These are phyloP conservation scores for Aspergillus avenaceus DNA, from an alignment of 495 filamentous ascomycete species.

Conservation along the genomic window DNA sequence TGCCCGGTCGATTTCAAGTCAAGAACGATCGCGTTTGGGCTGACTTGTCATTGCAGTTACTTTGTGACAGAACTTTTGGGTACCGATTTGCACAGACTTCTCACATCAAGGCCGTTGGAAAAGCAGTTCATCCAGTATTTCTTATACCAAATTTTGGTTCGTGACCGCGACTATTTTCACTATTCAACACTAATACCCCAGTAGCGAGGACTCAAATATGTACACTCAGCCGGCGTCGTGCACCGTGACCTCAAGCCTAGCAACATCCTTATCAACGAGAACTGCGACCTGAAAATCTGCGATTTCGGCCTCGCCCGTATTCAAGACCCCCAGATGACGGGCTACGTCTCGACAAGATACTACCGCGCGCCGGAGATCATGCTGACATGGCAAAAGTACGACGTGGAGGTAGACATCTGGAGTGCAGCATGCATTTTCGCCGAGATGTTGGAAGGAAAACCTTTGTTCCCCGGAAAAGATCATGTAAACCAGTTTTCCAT, in stretches of 20 bases:
- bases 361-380: slow-evolving; percentile 99
- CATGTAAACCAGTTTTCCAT: slow-evolving; percentile 99
- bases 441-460: slow-evolving; percentile 98
- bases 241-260: slow-evolving; percentile 96
- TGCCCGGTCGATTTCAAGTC: not conserved
- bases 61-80: slow-evolving; percentile 97
- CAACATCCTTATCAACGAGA: slow-evolving; percentile 99
- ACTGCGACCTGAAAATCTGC: slow-evolving; percentile 99
- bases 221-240: slow-evolving; percentile 96
- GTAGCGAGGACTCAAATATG: slow-evolving; percentile 98
- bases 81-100: slow-evolving; percentile 90
- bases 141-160: slow-evolving; percentile 93
- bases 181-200: slow-evolving; percentile 25
- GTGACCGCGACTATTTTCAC: slow-evolving; percentile 11
- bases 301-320: slow-evolving; percentile 97
- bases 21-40: not conserved
- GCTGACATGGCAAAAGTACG: slow-evolving; percentile 99
- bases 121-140: slow-evolving; percentile 99
- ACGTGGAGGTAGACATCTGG: slow-evolving; percentile 99
- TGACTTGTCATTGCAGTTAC: slow-evolving; percentile 57
- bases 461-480: slow-evolving; percentile 96
- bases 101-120: slow-evolving; percentile 93
- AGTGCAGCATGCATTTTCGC: slow-evolving; percentile 98
- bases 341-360: slow-evolving; percentile 97
- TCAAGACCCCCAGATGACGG: slow-evolving; percentile 99